phyloP scores from a whole-genome alignment of 169 alveolate genomes.

The Cryptosporidium canis region DNA sequence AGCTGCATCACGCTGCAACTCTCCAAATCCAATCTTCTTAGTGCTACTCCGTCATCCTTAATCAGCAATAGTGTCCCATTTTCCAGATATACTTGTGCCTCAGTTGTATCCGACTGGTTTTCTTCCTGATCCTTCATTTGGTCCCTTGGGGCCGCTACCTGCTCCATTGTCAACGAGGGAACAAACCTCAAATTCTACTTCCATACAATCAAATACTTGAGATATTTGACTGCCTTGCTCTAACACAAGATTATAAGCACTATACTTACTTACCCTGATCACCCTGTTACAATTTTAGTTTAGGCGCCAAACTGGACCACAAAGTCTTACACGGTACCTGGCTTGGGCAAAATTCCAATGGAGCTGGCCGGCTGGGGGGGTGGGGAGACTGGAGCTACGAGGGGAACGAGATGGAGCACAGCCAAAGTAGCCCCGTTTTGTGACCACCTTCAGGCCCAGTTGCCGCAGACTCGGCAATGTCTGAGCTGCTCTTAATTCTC shows the following conservation, averaged over 20 bases:
- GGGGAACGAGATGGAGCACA: too few species aligned
- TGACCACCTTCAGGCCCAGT: too few species aligned
- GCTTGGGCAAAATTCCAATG: neutral
- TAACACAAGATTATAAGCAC: neutral
- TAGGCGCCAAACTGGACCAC: neutral
- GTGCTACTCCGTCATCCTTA: neutral
- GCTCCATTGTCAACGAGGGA: slow-evolving; percentile 12
- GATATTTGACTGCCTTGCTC: neutral
- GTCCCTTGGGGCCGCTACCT: neutral
- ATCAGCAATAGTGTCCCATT: slow-evolving; percentile 43
- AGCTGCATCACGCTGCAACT: slow-evolving; percentile 18
- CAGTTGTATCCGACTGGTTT: neutral
- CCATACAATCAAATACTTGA: neutral
- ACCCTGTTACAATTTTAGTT: neutral
- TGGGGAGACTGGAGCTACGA: too few species aligned
- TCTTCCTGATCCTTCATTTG: slow-evolving; percentile 25
- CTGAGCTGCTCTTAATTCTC: neutral
- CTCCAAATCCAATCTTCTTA: slow-evolving; percentile 50
- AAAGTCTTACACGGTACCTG: neutral
- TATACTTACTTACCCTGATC: neutral
- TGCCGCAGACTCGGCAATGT: too few species aligned
- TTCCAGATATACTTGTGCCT: slow-evolving; percentile 13
- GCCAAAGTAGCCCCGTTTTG: too few species aligned
- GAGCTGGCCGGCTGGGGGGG: neutral
- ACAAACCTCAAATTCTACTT: neutral